phyloP scores from a whole-genome alignment of 805 yeast genomes.

The Teunomyces aglyptinius region DNA sequence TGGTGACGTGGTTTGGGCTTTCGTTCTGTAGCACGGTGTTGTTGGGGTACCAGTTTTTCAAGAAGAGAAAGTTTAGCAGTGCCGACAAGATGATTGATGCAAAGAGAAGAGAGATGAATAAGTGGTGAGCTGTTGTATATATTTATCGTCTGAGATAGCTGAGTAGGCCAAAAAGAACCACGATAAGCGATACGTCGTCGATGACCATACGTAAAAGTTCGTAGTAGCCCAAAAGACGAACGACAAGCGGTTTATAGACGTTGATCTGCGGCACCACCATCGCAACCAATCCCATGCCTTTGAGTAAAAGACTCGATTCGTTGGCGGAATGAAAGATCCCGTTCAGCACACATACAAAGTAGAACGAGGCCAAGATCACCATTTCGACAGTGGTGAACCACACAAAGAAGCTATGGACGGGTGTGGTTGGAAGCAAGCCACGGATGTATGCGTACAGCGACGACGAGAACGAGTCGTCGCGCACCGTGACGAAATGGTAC shows the following conservation, averaged over 20 bases:
- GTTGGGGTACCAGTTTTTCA: slow-evolving; percentile 40
- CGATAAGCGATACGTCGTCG: slow-evolving; percentile 36
- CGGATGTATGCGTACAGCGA: slow-evolving; percentile 27
- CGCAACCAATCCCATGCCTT: slow-evolving; percentile 29
- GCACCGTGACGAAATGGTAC: slow-evolving; percentile 26
- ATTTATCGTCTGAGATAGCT: slow-evolving; percentile 15
- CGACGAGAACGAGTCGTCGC: slow-evolving; percentile 21
- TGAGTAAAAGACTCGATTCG: slow-evolving; percentile 26
- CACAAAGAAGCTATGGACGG: slow-evolving; percentile 21
- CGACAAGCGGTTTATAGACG: slow-evolving; percentile 27
- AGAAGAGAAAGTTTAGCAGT: slow-evolving; percentile 26
- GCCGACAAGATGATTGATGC: slow-evolving; percentile 43
- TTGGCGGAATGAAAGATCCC: slow-evolving; percentile 23
- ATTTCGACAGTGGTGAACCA: slow-evolving; percentile 32
- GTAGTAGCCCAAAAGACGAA: slow-evolving; percentile 32
- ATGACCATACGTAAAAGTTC: slow-evolving; percentile 35
- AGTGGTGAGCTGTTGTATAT: slow-evolving; percentile 3
- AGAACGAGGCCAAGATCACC: slow-evolving; percentile 33
- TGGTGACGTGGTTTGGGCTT: slow-evolving; percentile 94
- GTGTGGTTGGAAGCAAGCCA: slow-evolving; percentile 11
- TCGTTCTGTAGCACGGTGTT: slow-evolving; percentile 70
- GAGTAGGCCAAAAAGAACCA: slow-evolving; percentile 37
- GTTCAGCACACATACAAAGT: slow-evolving; percentile 23
- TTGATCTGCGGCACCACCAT: slow-evolving; percentile 34
- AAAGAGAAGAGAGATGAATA: slow-evolving; percentile 33